Conservation (phyloP, 495 filamentous ascomycete genomes). For the Hypoxylon trugodes region DNA sequence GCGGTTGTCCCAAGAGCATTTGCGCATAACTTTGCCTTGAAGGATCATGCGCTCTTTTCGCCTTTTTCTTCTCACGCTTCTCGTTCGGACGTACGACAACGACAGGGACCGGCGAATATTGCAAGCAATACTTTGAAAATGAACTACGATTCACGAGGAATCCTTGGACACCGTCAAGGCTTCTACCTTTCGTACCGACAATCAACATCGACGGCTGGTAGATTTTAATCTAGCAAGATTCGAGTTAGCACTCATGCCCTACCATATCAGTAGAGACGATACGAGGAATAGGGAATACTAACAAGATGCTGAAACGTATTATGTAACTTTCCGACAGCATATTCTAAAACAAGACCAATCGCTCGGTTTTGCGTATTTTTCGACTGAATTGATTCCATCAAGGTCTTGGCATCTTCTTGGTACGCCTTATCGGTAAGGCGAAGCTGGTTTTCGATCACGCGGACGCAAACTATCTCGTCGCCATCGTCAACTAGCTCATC, state of each 20-base stretch:
- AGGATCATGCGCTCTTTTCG: conserved; percentile 84
- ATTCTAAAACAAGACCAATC: conserved; percentile 87
- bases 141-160: conserved; percentile 83
- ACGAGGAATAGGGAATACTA: conserved; percentile 42
- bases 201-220: conserved; percentile 96
- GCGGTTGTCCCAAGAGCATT: conserved; percentile 75
- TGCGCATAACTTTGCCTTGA: conserved; percentile 79
- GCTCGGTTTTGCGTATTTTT: conserved; percentile 88
- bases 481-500: conserved; percentile 96
- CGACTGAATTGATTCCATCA: conserved; percentile 79
- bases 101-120: conserved; percentile 96
- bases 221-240: conserved; percentile 75
- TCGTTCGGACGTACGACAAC: conserved; percentile 92
- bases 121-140: conserved; percentile 95
- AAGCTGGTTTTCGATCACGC: conserved; percentile 87
- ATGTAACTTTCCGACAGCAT: conserved; percentile 90
- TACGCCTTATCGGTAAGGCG: conserved; percentile 80
- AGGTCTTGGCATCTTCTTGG: conserved; percentile 76
- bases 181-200: conserved; percentile 89
- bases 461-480: conserved; percentile 93
- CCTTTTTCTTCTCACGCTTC: conserved; percentile 91
- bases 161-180: conserved; percentile 85
- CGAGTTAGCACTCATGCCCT: background rate
- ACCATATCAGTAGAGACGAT: background rate
- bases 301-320: conserved; percentile 94